Conservation (phyloP, 1,139 yeast genomes). For the Barnettozyma hawaiiensis region DNA sequence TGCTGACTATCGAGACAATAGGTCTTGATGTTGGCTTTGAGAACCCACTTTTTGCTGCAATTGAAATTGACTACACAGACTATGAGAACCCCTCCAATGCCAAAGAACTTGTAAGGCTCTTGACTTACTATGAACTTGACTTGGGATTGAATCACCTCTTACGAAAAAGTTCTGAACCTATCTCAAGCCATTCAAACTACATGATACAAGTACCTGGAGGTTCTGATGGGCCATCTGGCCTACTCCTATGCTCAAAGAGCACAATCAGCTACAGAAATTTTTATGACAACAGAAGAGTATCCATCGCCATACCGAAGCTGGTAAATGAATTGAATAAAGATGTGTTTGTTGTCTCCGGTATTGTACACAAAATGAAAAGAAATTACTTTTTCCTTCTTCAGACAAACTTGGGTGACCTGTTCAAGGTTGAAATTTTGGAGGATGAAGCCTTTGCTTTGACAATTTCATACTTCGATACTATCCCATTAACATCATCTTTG, state of each 20-base stretch:
- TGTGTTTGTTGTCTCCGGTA: conserved; percentile 47
- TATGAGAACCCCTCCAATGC: conserved; percentile 18
- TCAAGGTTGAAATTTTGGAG: conserved; percentile 53
- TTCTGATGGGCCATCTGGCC: conserved; percentile 55
- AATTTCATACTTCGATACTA: conserved; percentile 71
- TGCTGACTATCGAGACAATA: conserved; percentile 49
- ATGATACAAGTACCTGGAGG: conserved; percentile 46
- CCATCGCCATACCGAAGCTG: conserved; percentile 50
- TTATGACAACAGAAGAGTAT: conserved; percentile 28
- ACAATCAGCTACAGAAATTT: conserved; percentile 41
- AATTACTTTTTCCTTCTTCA: conserved; percentile 72
- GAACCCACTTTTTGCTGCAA: conserved; percentile 76
- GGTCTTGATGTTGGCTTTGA: conserved; percentile 74
- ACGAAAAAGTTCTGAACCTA: conserved; percentile 39
- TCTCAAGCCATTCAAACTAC: conserved; percentile 39
- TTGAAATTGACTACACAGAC: conserved; percentile 57
- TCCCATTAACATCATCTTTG: conserved; percentile 51
- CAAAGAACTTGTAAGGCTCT: conserved; percentile 26
- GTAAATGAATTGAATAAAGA: conserved; percentile 13
- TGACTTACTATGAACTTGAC: conserved; percentile 77
- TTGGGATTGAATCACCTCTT: conserved; percentile 77
- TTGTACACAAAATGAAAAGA: conserved; percentile 55
- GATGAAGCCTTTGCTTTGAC: conserved; percentile 33
- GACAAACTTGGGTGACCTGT: conserved; percentile 68
- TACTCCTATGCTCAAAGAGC: conserved; percentile 45